A percentile compares a stretch with the other conserved stretches of the same genome.
These are phyloP conservation scores for Emericellopsis cladophorae DNA, from an alignment of 2,329 filamentous ascomycete species.

Conservation along the genomic window DNA sequence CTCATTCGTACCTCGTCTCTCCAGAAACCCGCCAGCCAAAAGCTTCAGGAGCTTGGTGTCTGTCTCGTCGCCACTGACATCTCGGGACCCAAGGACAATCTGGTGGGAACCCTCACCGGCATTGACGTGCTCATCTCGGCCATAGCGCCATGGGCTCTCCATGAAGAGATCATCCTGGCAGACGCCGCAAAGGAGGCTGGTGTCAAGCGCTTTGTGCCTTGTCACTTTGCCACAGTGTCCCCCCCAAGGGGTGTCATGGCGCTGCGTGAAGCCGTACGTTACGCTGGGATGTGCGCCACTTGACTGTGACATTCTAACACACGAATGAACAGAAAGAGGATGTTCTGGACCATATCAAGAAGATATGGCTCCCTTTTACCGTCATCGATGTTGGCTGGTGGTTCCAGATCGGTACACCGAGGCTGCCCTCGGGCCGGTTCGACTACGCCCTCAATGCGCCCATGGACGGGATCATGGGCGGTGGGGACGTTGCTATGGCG, in stretches of 20 bases:
- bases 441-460: conserved; percentile 26
- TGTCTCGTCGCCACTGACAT: conserved; percentile 29
- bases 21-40: conserved; percentile 27
- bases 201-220: too few species aligned
- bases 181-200: too few species aligned
- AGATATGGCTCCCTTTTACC: conserved; percentile 37
- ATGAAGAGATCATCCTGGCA: too few species aligned
- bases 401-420: conserved; percentile 30
- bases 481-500: conserved; percentile 27
- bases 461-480: conserved; percentile 25
- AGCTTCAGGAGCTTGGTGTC: conserved; percentile 27
- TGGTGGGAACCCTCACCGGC: conserved; percentile 25
- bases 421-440: conserved; percentile 12
- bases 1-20: conserved; percentile 31
- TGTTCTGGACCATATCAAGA: conserved; percentile 33
- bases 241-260: too few species aligned
- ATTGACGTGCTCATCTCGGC: too few species aligned
- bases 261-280: too few species aligned
- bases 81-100: conserved; percentile 21
- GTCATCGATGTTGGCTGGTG: conserved; percentile 47
- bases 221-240: too few species aligned
- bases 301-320: conserved; percentile 30
- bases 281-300: conserved; percentile 23
- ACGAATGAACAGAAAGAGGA: conserved; percentile 27
- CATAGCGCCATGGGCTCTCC: too few species aligned